Conservation (phyloP, 192 early-diverging fungal species). For the Coemansia sp. region DNA sequence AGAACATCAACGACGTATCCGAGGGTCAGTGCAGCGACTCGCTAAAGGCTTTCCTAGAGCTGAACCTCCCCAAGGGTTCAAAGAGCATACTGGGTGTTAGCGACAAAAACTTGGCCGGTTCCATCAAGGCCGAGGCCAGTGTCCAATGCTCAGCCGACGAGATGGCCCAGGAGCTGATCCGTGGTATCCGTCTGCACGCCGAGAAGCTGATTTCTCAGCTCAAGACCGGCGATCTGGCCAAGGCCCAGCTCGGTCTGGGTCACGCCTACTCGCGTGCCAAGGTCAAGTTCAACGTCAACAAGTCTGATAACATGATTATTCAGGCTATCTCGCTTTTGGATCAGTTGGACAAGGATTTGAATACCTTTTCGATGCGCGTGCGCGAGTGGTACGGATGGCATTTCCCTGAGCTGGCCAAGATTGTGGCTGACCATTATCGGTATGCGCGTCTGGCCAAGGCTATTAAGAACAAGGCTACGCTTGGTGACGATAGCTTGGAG, state of each 20-base stretch:
- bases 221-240: slow-evolving; percentile 90
- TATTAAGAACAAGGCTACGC: slow-evolving; percentile 91
- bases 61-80: slow-evolving; percentile 85
- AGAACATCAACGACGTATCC: slow-evolving; percentile 98
- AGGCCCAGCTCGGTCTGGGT: slow-evolving; percentile 95
- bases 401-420: slow-evolving; percentile 98
- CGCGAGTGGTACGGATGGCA: slow-evolving; percentile 99
- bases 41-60: slow-evolving; percentile 93
- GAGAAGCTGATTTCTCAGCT: slow-evolving; percentile 88
- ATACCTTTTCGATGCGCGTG: slow-evolving; percentile 96
- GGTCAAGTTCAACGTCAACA: slow-evolving; percentile 99
- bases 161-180: slow-evolving; percentile 85
- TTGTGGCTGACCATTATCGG: slow-evolving; percentile 89
- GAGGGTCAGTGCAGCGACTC: slow-evolving; percentile 92
- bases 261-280: slow-evolving; percentile 98
- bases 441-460: slow-evolving; percentile 89
- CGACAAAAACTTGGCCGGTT: slow-evolving; percentile 82
- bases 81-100: slow-evolving; percentile 82
- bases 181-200: slow-evolving; percentile 90
- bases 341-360: slow-evolving; percentile 98
- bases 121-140: slow-evolving; percentile 65
- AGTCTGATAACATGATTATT: slow-evolving; percentile 96
- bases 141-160: slow-evolving; percentile 82
- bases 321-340: slow-evolving; percentile 93
- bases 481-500: slow-evolving; percentile 74